Evolutionary conservation across 208 protist genomes (phyloP), one percentile per base, ranked within the genome.

Genomic region (Acanthamoeba divionensis): DNA sequence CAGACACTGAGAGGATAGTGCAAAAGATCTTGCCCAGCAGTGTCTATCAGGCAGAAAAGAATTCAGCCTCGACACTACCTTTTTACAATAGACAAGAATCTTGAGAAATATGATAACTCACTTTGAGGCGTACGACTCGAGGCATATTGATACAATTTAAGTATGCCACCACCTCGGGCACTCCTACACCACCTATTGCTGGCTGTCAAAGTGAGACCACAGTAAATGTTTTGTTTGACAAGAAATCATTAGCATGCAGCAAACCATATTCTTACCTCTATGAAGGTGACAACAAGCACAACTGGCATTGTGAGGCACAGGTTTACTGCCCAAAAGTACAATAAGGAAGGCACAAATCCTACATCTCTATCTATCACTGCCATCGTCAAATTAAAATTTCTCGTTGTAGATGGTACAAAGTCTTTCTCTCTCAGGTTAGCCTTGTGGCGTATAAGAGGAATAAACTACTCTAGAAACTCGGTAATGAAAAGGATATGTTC

Each of bases 141-240:
- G 66, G 66, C 66, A 75, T 47, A 29, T 75, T 75, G 66, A 75
- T 75, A 21, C 38, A 75, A 21, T 75, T 75, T 44, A 75, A 29
- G 29, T 75, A 75, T 21, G 66, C 66, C 36, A 75, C 66, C 31
- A 75, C 66, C 15, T 75, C 66, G 13, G 66, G 66, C 24, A 75
- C 66, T 13, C 66, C 66, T 2, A 75, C 66, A 44, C 66, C 66
- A 7, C 66, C 66, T 9, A 75, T 75, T 6, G 66, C 66, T 29
- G 66, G 66, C 66, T 75, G 33, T 7, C 26, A 9, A 67, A 9
- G 12, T 29, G 66, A 29, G 38, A 13, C 3, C 5, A 4, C 5
- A 26, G 31, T 33, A 13, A 41, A 71, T 31, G 8, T 10, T 21
- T 2, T 52, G 2, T 15, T n/a, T 1, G n/a, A n/a, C n/a, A 15